Conservation (phyloP, 2,329 filamentous ascomycete species). For the Rutstroemia sp. region DNA sequence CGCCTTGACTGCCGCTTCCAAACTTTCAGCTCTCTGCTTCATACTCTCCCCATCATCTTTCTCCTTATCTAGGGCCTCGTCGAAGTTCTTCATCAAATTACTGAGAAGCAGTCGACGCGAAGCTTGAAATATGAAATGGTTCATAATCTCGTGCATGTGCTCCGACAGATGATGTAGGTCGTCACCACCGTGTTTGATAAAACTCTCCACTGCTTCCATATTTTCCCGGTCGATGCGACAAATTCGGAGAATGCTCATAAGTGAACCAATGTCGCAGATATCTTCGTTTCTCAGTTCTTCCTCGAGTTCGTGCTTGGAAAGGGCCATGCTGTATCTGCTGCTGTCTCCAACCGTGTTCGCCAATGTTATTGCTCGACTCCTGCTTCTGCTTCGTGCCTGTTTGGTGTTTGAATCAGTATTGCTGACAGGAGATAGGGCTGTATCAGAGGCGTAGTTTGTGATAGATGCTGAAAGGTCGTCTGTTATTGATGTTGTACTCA, state of each 20-base stretch:
- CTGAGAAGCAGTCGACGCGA: slow-evolving; percentile 72
- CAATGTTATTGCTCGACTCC: slow-evolving; percentile 31
- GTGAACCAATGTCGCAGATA: slow-evolving; percentile 46
- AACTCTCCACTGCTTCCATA: slow-evolving; percentile 73
- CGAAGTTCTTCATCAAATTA: slow-evolving; percentile 57
- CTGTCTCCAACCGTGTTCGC: slow-evolving; percentile 10
- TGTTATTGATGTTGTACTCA: slow-evolving; percentile 31
- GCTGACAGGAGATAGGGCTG: too few relatives aligned
- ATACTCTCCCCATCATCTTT: slow-evolving; percentile 27
- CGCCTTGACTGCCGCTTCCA: slow-evolving; percentile 67
- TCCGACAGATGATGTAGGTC: slow-evolving; percentile 66
- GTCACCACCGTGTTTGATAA: slow-evolving; percentile 67
- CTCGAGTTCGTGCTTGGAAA: slow-evolving; percentile 24
- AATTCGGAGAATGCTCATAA: slow-evolving; percentile 61
- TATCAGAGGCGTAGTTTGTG: not conserved
- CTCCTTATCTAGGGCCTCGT: slow-evolving; percentile 44
- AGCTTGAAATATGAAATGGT: slow-evolving; percentile 79
- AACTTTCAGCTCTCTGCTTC: slow-evolving; percentile 45
- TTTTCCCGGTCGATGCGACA: slow-evolving; percentile 87
- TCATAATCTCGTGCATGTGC: slow-evolving; percentile 79
- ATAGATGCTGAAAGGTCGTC: not conserved
- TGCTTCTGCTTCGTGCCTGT: slow-evolving; percentile 35
- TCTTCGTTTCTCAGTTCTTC: slow-evolving; percentile 46
- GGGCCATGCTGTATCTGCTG: slow-evolving; percentile 24
- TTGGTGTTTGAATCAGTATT: not conserved